Evolutionary conservation across 169 alveolate genomes (phyloP).

Genomic region (Plasmodium malariae): DNA sequence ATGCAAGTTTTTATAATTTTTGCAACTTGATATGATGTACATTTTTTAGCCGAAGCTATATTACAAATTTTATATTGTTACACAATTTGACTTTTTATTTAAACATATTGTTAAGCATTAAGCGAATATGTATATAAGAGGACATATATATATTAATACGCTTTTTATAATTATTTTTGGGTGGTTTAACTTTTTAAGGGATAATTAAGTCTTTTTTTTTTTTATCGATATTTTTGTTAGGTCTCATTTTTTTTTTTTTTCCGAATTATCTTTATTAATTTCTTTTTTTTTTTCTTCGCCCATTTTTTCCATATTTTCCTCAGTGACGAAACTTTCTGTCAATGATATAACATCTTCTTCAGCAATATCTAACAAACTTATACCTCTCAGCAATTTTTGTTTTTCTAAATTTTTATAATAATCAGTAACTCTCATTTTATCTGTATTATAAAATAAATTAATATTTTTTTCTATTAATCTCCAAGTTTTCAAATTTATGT

Average conservation of each 20-base stretch:
- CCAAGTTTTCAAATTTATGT: slow-evolving; percentile 66
- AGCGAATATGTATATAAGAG: no score
- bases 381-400: slow-evolving; percentile 66
- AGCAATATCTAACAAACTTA: slow-evolving; percentile 55
- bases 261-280: neutral
- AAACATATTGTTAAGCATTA: no score
- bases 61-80: no score
- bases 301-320: slow-evolving; percentile 2
- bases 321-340: slow-evolving; percentile 25
- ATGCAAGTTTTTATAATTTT: no score
- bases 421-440: slow-evolving; percentile 73
- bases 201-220: no score
- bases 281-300: slow-evolving; percentile 17
- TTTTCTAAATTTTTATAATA: slow-evolving; percentile 70
- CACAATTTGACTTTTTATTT: no score
- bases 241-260: no score
- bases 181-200: no score
- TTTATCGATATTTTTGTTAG: neutral
- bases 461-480: slow-evolving; percentile 68
- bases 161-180: no score
- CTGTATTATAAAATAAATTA: slow-evolving; percentile 73
- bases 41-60: no score
- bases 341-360: slow-evolving; percentile 73
- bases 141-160: no score
- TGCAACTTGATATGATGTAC: no score